These are phyloP conservation scores for Tulasnella sp. DNA, from an alignment of 768 basidiomycete genomes.

Conservation along the genomic window DNA sequence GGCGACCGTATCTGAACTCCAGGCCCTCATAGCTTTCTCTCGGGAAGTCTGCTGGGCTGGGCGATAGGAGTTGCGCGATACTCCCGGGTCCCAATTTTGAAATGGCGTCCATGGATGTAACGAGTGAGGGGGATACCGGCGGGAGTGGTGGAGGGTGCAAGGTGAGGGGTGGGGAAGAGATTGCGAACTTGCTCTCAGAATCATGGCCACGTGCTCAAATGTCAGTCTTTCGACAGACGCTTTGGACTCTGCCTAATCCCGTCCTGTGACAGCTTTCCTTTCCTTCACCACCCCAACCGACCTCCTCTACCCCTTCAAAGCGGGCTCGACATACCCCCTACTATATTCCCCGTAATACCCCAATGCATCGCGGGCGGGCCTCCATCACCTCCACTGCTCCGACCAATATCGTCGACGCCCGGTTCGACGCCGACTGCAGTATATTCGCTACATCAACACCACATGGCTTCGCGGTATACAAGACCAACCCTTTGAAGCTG, in stretches of 20 bases:
- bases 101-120: background rate
- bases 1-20: constrained; percentile 70
- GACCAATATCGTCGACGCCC: constrained; percentile 73
- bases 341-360: background rate
- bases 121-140: background rate
- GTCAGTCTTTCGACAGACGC: background rate
- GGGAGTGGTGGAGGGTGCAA: background rate
- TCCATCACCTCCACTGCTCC: constrained; percentile 77
- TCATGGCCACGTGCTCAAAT: constrained; percentile 19
- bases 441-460: constrained; percentile 82
- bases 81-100: background rate
- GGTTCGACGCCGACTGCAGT: constrained; percentile 76
- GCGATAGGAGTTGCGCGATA: constrained; percentile 49
- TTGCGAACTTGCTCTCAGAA: background rate
- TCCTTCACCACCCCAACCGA: constrained; percentile 12
- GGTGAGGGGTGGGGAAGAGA: background rate
- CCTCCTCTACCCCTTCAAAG: background rate
- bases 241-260: constrained; percentile 7
- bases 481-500: constrained; percentile 71
- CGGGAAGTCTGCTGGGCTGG: constrained; percentile 58
- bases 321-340: background rate
- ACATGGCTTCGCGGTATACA: constrained; percentile 83
- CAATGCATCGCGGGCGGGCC: constrained; percentile 85
- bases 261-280: constrained; percentile 6
- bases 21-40: constrained; percentile 69